Percentiles rank a stretch among this genome's conserved stretches.
phyloP scores from a whole-genome alignment of 176 grass and related monocot genomes.

The Tillandsia fasciculata region DNA sequence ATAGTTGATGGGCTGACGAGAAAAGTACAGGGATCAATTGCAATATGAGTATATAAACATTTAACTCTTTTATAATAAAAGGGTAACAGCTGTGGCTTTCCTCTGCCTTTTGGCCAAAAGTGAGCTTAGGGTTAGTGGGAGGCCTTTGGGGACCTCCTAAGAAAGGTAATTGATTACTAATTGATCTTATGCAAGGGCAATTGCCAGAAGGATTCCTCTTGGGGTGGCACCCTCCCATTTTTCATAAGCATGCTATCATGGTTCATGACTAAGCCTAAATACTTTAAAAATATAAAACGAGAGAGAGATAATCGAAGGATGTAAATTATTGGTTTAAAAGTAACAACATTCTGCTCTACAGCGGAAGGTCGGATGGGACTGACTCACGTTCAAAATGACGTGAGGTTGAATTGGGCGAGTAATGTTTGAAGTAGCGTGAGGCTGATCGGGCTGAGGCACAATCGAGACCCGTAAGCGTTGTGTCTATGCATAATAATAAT shows the following conservation, averaged over 20 bases:
- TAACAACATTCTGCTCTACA: too few species aligned
- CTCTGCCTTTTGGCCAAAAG: constrained; percentile 20
- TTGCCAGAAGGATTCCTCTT: constrained; percentile 44
- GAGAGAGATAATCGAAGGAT: constrained; percentile 22
- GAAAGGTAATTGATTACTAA: constrained; percentile 8
- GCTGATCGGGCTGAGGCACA: too few species aligned
- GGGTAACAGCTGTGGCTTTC: constrained; percentile 3
- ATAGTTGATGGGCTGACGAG: too few species aligned
- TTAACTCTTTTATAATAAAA: constrained; percentile 13
- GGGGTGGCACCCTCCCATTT: constrained; percentile 10
- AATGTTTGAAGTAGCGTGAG: too few species aligned
- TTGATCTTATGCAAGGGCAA: constrained; percentile 14
- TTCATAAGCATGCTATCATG: constrained; percentile 19
- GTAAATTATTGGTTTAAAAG: neutral
- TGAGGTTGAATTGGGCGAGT: too few species aligned
- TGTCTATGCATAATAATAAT: too few species aligned
- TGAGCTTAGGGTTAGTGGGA: constrained; percentile 17
- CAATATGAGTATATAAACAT: constrained; percentile 21
- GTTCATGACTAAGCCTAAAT: constrained; percentile 36
- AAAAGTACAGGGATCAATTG: neutral
- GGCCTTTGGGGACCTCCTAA: constrained; percentile 14
- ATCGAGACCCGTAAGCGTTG: too few species aligned
- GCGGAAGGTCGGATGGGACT: too few species aligned
- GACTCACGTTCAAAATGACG: too few species aligned
- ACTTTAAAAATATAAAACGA: constrained; percentile 22